Base-by-base conservation (phyloP, 192 early-diverging fungal genomes). In the Coemansia sp. region DNA sequence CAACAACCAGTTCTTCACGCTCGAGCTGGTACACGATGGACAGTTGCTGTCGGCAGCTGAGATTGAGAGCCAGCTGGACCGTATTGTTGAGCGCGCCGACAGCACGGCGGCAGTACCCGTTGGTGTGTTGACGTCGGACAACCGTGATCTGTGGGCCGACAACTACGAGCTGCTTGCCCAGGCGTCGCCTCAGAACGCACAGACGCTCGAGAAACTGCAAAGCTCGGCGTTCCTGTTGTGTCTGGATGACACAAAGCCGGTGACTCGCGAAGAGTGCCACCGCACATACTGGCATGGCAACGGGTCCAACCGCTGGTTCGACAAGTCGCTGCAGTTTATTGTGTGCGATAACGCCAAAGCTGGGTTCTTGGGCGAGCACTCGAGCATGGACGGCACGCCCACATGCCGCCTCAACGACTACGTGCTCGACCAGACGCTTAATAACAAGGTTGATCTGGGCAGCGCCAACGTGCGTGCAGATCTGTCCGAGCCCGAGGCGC, bases 261-360 rank as follows among this genome's bases (percentile, higher is more conserved):
- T 91, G 39, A 96, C 94, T n/a, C 89, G 90, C 35, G 92, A 95
- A 41, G 93, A 97, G 82, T 76, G 92, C 35, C 90, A 88, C 45
- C 89, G 89, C 61, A 89, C 89, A 31, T 90, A 90, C 72, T 98
- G 95, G 97, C 93, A 94, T 65, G 93, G 97, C 41, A 88, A 94
- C 65, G 97, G 95, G 25, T 89, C 87, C 58, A 99, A 93, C 82
- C 91, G 97, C 64, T 99, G 90, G 89, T 96, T 92, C 75, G 97
- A 99, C 85, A 97, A 99, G 86, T 83, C 93, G 9, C 82, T 92
- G 50, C 95, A 99, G 81, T 97, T 99, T 68, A 89, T 97, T 71
- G 89, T 97, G 53, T 92, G 89, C 73, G 95, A 96, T 55, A 99
- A 97, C 83, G 94, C 88, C 59, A 93, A 93, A 62, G 95, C 95